phyloP scores from a whole-genome alignment of 768 basidiomycete genomes.

The Heimioporus sp. region DNA sequence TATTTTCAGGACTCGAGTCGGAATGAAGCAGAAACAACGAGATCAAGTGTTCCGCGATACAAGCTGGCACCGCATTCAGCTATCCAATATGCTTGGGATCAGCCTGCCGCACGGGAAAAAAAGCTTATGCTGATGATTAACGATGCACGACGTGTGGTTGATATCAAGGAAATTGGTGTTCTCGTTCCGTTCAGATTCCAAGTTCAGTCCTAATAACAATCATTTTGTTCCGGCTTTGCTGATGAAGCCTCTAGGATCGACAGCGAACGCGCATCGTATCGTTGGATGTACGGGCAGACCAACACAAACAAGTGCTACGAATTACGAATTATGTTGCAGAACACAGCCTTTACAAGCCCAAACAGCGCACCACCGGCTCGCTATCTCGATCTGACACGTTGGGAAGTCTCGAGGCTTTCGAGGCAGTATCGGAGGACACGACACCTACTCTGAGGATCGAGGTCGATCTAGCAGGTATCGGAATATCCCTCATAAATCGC shows the following conservation, averaged over 20 bases:
- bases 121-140: constrained; percentile 66
- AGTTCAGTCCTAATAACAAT: constrained; percentile 39
- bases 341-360: constrained; percentile 84
- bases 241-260: constrained; percentile 39
- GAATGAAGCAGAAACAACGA: constrained; percentile 37
- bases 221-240: not conserved
- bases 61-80: constrained; percentile 53
- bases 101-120: constrained; percentile 81
- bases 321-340: constrained; percentile 88
- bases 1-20: constrained; percentile 43
- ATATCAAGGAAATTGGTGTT: constrained; percentile 95
- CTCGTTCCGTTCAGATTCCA: constrained; percentile 85
- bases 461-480: constrained; percentile 86
- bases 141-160: constrained; percentile 62
- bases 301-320: constrained; percentile 76
- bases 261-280: constrained; percentile 69
- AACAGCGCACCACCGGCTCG: constrained; percentile 43
- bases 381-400: constrained; percentile 67
- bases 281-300: constrained; percentile 90
- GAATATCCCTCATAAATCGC: constrained; percentile 88
- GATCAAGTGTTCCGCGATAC: constrained; percentile 46
- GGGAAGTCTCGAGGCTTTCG: constrained; percentile 72
- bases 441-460: constrained; percentile 61
- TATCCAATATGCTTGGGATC: constrained; percentile 88
- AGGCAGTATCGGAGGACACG: constrained; percentile 78